Percentiles rank a stretch among this genome's conserved stretches.
Evolutionary conservation across 1,139 yeast genomes (phyloP).

Genomic region (Wickerhamiella pararugosa): DNA sequence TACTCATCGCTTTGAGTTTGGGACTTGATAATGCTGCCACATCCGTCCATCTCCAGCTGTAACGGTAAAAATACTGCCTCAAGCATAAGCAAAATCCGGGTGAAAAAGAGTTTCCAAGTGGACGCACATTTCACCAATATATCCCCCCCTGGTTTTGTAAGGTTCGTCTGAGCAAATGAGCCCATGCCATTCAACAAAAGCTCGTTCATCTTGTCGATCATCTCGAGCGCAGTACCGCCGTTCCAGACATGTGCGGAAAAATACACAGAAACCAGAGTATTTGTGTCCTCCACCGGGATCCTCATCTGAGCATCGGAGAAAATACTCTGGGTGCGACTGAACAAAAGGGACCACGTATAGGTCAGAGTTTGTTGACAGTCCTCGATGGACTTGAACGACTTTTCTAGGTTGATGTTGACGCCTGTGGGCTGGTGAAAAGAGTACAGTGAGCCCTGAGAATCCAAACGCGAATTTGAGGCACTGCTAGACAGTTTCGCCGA

Average conservation of each 20-base stretch:
- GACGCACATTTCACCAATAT: conserved; percentile 23
- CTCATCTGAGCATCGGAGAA: conserved; percentile 35
- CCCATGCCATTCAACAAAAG: conserved; percentile 31
- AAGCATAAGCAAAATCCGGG: conserved; percentile 39
- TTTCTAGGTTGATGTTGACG: conserved; percentile 5
- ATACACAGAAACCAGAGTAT: conserved; percentile 35
- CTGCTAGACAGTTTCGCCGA: conserved; percentile 31
- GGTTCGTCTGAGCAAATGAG: conserved; percentile 7
- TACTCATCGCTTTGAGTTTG: conserved; percentile 23
- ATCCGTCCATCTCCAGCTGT: conserved; percentile 35
- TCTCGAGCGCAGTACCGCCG: conserved; percentile 26
- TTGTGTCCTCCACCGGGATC: conserved; percentile 43
- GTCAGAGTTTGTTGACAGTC: conserved; percentile 35
- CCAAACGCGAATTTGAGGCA: conserved; percentile 33
- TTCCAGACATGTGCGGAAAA: conserved; percentile 30
- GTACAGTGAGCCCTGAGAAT: conserved; percentile 32
- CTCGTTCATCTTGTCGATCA: conserved; percentile 34
- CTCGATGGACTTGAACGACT: conserved; percentile 24
- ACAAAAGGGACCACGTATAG: conserved; percentile 35
- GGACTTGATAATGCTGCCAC: conserved; percentile 22
- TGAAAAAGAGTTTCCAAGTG: conserved; percentile 42
- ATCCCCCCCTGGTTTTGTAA: conserved; percentile 18
- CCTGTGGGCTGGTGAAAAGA: conserved; percentile 26
- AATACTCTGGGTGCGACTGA: conserved; percentile 31
- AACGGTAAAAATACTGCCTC: conserved; percentile 47